Percentiles rank a stretch among this genome's conserved stretches.
These are phyloP conservation scores for Polyplosphaeria fusca DNA, from an alignment of 495 filamentous ascomycete species.

Conservation along the genomic window DNA sequence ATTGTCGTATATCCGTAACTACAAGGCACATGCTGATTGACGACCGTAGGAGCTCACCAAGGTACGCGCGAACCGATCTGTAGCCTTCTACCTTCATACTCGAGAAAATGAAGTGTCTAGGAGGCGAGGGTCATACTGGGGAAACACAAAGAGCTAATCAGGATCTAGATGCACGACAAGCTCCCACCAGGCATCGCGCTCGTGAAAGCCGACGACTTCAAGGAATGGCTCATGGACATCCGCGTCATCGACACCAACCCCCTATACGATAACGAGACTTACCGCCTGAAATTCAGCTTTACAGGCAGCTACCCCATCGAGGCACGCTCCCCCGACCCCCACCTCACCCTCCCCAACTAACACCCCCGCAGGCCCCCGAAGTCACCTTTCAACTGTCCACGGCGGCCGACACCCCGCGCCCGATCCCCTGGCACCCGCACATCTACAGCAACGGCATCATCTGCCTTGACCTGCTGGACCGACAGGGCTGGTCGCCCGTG, in stretches of 20 bases:
- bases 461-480: slow-evolving; percentile 88
- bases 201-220: slow-evolving; percentile 73
- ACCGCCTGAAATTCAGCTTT: slow-evolving; percentile 85
- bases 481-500: slow-evolving; percentile 88
- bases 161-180: slow-evolving; percentile 37
- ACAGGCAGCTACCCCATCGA: slow-evolving; percentile 80
- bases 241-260: slow-evolving; percentile 87
- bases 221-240: slow-evolving; percentile 94
- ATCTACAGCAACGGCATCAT: slow-evolving; percentile 98
- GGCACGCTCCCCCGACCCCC: slow-evolving; percentile 5
- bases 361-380: slow-evolving; percentile 74
- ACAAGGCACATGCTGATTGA: too few relatives aligned
- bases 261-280: slow-evolving; percentile 75
- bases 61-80: too few relatives aligned
- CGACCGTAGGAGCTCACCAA: too few relatives aligned
- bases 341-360: background rate
- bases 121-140: too few relatives aligned
- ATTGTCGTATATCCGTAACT: too few relatives aligned
- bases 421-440: slow-evolving; percentile 94
- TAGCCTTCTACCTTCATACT: too few relatives aligned
- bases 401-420: slow-evolving; percentile 53
- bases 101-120: too few relatives aligned
- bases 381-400: slow-evolving; percentile 66
- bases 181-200: slow-evolving; percentile 67
- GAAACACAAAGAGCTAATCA: too few relatives aligned